Conservation (phyloP, 306 rosid genomes). For the Castanea crenata region DNA sequence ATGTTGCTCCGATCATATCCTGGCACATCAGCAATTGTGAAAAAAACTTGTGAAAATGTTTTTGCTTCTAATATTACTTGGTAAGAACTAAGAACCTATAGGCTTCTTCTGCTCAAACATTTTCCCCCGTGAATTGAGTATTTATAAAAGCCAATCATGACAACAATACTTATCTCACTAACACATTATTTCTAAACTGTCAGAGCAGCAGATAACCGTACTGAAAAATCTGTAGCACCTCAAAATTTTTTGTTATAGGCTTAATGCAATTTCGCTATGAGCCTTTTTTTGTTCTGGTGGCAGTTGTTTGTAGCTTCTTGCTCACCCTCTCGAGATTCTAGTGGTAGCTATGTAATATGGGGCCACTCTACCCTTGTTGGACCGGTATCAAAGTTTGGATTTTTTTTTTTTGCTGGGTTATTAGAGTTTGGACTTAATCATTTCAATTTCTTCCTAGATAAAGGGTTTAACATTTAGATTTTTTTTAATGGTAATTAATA, state of each 20-base stretch:
- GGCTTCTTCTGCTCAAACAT: neutral
- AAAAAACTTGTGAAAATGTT: no score
- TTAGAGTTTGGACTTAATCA: neutral
- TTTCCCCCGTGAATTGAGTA: no score
- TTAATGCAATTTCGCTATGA: neutral
- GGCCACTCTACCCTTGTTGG: conserved; percentile 39
- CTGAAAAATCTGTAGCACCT: neutral
- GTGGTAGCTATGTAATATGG: conserved; percentile 23
- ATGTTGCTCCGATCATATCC: no score
- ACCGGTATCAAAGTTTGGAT: conserved; percentile 22
- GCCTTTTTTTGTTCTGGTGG: neutral
- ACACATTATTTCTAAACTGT: neutral
- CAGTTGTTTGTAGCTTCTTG: conserved; percentile 36
- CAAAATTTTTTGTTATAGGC: neutral
- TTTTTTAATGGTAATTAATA: neutral
- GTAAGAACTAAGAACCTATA: no score
- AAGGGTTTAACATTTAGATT: no score
- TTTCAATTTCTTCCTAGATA: neutral
- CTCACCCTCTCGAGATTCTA: conserved; percentile 31
- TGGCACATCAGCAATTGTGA: no score
- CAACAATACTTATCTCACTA: neutral
- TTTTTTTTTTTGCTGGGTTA: no score
- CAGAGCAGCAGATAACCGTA: conserved; percentile 41
- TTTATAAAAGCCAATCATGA: neutral
- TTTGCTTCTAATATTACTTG: no score